Evolutionary conservation across 1,284 basidiomycete species (phyloP), one percentile per base, ranked within the genome.

Genomic region (Rhodotorula sp.): DNA sequence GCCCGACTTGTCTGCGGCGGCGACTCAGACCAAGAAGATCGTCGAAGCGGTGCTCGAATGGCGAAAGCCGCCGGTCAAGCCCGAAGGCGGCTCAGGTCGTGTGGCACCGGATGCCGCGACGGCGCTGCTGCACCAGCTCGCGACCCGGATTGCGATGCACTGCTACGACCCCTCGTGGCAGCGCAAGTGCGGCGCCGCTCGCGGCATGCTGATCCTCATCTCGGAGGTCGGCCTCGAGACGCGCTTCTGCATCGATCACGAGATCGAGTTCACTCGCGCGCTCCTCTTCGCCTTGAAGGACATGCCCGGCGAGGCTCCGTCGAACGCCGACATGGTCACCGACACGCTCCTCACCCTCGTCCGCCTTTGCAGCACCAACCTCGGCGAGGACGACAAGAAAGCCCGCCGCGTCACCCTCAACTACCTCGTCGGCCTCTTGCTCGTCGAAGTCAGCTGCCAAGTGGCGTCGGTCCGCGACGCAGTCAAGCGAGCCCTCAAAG

Each of bases 261-360:
- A 96, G 80, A 86, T 92, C 57, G 95, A 99, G 77, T 88, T 97
- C 73, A 87, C 95, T 62, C 89, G 95, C 58, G 94, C 91, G 7
- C 85, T 99, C 46, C 84, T 99, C 58, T 95, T 95, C 79, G 91
- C 95, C 72, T 84, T 99, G 62, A 98, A 99, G 80, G 95, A 99
- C 79, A 91, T 97, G 79, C 95, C 96, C 0, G 87, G 87, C 74
- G 95, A 99, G 75, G 86, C 94, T 55, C 91, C 93, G 1, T 86
- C 87, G 30, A 89, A 95, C 76, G 87, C 94, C 48, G 87, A 89
- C 51, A 87, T 89, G 62, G 90, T 97, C 51, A 84, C 89, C 37
- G 88, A 91, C 64, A 89, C 93, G 45, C 84, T 99, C 64, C 86
- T 88, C 68, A 85, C 86, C 66, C 87, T 98, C 62, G 83, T 99